phyloP scores from a whole-genome alignment of 352 stramenopile genomes.

The Blastocystis sp. region DNA sequence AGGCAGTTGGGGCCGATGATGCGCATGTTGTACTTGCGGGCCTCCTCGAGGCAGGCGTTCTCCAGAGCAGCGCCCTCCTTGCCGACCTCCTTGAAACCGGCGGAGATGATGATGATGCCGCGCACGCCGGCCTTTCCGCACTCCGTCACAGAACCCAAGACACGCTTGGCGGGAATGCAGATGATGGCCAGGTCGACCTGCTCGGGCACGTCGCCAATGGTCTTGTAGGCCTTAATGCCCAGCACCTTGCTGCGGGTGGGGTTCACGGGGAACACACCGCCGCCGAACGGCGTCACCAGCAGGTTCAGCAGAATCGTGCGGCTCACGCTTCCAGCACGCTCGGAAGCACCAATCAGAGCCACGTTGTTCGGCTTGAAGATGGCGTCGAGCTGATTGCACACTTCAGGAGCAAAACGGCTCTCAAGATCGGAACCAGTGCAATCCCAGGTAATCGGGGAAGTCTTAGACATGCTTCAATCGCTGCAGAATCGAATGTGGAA shows the following conservation, averaged over 20 bases:
- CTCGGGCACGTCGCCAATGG: slow-evolving; percentile 72
- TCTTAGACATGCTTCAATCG: not conserved
- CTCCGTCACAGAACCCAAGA: slow-evolving; percentile 72
- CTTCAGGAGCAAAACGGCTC: slow-evolving; percentile 24
- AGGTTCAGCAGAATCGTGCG: slow-evolving; percentile 73
- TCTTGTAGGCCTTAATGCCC: slow-evolving; percentile 73
- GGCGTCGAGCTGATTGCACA: slow-evolving; percentile 50
- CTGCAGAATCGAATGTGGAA: not conserved
- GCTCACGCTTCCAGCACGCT: not conserved
- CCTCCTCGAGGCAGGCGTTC: slow-evolving; percentile 72
- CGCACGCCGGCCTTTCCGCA: slow-evolving; percentile 73
- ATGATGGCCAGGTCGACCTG: slow-evolving; percentile 73
- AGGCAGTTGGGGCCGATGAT: slow-evolving; percentile 74
- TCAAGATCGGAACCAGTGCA: slow-evolving; percentile 37
- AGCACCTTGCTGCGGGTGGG: slow-evolving; percentile 72
- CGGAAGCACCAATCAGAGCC: not conserved
- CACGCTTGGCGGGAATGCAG: slow-evolving; percentile 72
- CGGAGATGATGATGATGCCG: slow-evolving; percentile 74
- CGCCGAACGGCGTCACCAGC: slow-evolving; percentile 68
- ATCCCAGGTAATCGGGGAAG: slow-evolving; percentile 7
- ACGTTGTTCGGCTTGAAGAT: slow-evolving; percentile 71
- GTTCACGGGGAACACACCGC: slow-evolving; percentile 73
- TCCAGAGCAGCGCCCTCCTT: slow-evolving; percentile 72
- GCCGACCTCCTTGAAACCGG: slow-evolving; percentile 74
- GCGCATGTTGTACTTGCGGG: slow-evolving; percentile 72